Evolutionary conservation across 2,329 filamentous ascomycete species (phyloP), one percentile per base, ranked within the genome.

Genomic region (Fusarium musae): DNA sequence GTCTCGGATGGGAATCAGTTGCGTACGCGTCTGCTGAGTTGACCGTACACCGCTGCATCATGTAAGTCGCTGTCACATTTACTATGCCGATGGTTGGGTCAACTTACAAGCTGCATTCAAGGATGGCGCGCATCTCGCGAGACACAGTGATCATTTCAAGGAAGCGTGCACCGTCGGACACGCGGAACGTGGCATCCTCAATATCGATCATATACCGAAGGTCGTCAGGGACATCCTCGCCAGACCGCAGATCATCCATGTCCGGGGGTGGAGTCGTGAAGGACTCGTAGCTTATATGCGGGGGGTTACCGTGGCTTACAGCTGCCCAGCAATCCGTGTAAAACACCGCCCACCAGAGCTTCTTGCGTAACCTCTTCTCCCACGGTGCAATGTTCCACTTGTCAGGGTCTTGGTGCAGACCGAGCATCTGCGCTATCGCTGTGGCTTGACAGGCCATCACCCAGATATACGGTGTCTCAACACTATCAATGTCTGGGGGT

Each of bases 401-500:
- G 6, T 76, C 74, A 0, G 84, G 81, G 23, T 86, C 84, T 53
- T 82, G 83, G 43, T 87, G 85, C 8, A 86, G 79, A 9, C 85
- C 85, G 19, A 85, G 81, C 73, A 84, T 84, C 61, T 86, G 85
- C 1, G 85, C 85, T 60, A 81, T 83, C 1, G 85, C 82, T 1
- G 83, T 83, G 6, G 82, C 82, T 68, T 85, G 85, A 8, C 83
- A 81, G 1, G 84, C 80, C 49, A 85, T 77, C 2, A 82, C 82
- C 84, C 85, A 86, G 2, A 83, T 83, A 23, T 81, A 81, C 0
- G 85, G 85, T 10, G 83, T 85, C 71, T 86, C 85, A 8, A 85
- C 84, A 17, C 83, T 85, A 36, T 83, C 84, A 23, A 84, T 85
- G 17, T 81, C 81, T 2, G 84, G 84, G 0, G 85, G 83, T 19